phyloP scores from a whole-genome alignment of 1,284 basidiomycete species.

The Rhodotorula mucilaginosa region DNA sequence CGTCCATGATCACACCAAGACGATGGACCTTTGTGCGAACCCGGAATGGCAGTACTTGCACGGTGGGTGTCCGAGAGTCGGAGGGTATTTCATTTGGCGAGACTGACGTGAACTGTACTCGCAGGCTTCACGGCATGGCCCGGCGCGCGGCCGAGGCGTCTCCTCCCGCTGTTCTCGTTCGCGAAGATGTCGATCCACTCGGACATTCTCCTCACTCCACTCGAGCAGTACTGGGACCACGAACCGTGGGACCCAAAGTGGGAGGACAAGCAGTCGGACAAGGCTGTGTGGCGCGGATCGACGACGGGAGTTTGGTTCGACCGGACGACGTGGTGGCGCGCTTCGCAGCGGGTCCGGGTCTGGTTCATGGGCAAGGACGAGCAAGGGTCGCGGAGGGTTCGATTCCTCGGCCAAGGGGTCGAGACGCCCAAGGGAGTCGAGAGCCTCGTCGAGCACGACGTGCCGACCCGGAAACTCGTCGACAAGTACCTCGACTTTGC shows the following conservation, averaged over 20 bases:
- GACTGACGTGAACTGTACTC: too few species aligned
- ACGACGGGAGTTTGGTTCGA: slow-evolving; percentile 51
- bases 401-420: slow-evolving; percentile 24
- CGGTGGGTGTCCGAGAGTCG: slow-evolving; percentile 12
- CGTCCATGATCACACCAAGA: slow-evolving; percentile 52
- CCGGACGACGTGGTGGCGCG: slow-evolving; percentile 48
- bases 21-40: slow-evolving; percentile 56
- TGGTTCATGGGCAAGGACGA: slow-evolving; percentile 40
- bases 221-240: slow-evolving; percentile 45
- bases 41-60: slow-evolving; percentile 49
- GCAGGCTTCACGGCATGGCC: slow-evolving; percentile 42
- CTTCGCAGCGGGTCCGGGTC: slow-evolving; percentile 51
- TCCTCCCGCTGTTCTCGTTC: slow-evolving; percentile 45
- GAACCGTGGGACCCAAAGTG: slow-evolving; percentile 45
- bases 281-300: slow-evolving; percentile 51
- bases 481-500: slow-evolving; percentile 44
- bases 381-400: slow-evolving; percentile 19
- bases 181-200: slow-evolving; percentile 44
- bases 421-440: slow-evolving; percentile 18
- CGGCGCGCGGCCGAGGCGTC: slow-evolving; percentile 37
- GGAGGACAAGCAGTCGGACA: slow-evolving; percentile 48
- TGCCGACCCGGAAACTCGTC: slow-evolving; percentile 26
- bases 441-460: slow-evolving; percentile 27
- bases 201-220: slow-evolving; percentile 45
- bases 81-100: too few species aligned